Evolutionary conservation across 140 eudicot genomes (phyloP), one percentile per base, ranked within the genome.

Genomic region (Stevia rebaudiana): DNA sequence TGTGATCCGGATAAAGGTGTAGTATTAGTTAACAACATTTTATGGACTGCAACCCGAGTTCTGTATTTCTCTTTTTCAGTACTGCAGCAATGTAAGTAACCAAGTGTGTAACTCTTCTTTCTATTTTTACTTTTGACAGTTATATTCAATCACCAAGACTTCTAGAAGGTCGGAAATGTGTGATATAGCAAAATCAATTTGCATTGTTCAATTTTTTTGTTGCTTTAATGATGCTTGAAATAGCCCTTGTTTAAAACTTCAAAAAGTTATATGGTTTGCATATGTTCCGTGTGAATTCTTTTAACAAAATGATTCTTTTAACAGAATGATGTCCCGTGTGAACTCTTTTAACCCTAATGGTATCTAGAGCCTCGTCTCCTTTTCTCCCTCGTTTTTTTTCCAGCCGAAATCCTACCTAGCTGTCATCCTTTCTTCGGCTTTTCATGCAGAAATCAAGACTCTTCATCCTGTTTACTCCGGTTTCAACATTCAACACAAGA

Each of bases 1-100:
- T 65, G 81, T 77, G 65, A 71, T 77, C 28, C 74, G 81, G 68
- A 77, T 77, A 71, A 77, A 77, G 64, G 78, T 75, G 59, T 74
- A 74, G 79, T n/a, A n/a, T n/a, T 55, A 59, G 47, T 57, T 35
- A 8, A 36, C 11, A 33, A 44, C 37, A 44, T 37, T 65, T 36
- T 18, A 21, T 22, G 18, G 24, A 67, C 68, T 46, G 68, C 74
- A 47, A 40, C 16, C 25, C 46, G 23, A 72, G 56, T 43, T 62
- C 43, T 25, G 48, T 12, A 49, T 40, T 61, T 66, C 9, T 39
- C 21, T 40, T 63, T 61, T 49, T 61, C 55, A n/a, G 55, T 62
- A 18, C 61, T 49, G 40, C 37, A 41, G 24, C 44, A 46, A 16
- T 75, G 80, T 75, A 75, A 75, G 75, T 75, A 75, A 61, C 66